Base-by-base conservation (phyloP, 306 rosid species). In the Calophaca sinica region DNA sequence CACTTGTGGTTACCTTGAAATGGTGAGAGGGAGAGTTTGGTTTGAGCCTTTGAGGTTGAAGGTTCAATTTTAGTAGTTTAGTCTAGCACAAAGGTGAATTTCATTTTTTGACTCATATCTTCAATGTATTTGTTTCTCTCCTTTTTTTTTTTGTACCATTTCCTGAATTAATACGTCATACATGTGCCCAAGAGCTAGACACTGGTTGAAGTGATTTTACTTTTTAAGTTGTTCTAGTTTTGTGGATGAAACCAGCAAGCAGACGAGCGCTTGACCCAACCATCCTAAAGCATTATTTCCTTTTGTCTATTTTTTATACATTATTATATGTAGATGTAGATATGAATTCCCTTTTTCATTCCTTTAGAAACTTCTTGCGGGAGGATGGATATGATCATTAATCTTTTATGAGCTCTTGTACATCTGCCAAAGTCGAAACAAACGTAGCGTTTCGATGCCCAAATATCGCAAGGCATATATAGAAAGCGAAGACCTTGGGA, bases 101-200 rank as follows among this genome's bases (percentile, higher is more conserved):
- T 70, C 75, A 63, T 76, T 70, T 81, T 5, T 63, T 70, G 74
- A 75, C 54, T 54, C 48, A 35, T 68, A 55, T 61, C 28, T 62
- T 54, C 26, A 7, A 54, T 70, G 31, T 70, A 52, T 45, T n/a
- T 10, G 45, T 74, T 67, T 54, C 5, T 6, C 13, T 35, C 5
- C 6, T 4, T 14, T 29, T 12, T 2, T 46, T 2, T 11, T 49
- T 48, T 26, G 46, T 20, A 20, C n/a, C 36, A 5, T 5, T 45
- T 38, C 28, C 44, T 46, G 44, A 59, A 41, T 26, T 50, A 39
- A 52, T 50, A 59, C 58, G 29, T 50, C 31, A 52, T 50, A 59
- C 58, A 39, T 20, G 75, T 31, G 2, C 20, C 12, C 54, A 6
- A 20, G 15, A 52, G 13, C 14, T 44, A 32, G 51, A 32, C 44